Base-by-base conservation (phyloP, 305 asterid species). In the Fraxinus greggii region DNA sequence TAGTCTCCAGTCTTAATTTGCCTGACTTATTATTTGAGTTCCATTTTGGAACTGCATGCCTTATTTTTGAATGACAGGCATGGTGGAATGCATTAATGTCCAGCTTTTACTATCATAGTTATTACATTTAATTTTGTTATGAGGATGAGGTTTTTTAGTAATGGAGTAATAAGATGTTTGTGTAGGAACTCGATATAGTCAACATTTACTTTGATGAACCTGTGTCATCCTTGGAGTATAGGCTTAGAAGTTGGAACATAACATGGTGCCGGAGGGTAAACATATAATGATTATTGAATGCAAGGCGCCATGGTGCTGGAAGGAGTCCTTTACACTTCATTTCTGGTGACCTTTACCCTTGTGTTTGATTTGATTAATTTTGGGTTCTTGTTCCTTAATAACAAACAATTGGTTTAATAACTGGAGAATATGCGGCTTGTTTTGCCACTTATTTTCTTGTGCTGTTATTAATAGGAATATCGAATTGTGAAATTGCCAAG, bases 171-270 rank as follows among this genome's bases (percentile, higher is more conserved):
- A 65, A 24, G 73, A 26, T 65, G 35, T 65, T 45, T 31, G 63
- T 32, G 72, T 32, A 73, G 82, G 85, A 70, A 79, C 65, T 63
- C 21, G 9, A 82, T 79, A 31, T 54, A 77, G 83, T 65, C 61
- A 75, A 33, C n/a, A n/a, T n/a, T n/a, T n/a, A n/a, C n/a, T n/a
- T n/a, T n/a, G n/a, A n/a, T n/a, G 85, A 80, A 78, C 83, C 79
- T 83, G 80, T 85, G 84, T 85, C 77, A 83, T 81, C 75, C 79
- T 54, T 75, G 85, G 88, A 80, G 85, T 83, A 75, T 78, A 78
- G 7, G 33, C 2, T 56, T 19, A 56, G 67, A 56, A 6, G 65
- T 54, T 19, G 65, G 65, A 54, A 54, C 65, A 54, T 19, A 19
- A 56, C 67, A 56, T 19, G 28, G 67, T 56, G 67, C 67, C 67